Evolutionary conservation across 164 flowering plant genomes (phyloP).

Genomic region (Chimonanthus salicifolius): DNA sequence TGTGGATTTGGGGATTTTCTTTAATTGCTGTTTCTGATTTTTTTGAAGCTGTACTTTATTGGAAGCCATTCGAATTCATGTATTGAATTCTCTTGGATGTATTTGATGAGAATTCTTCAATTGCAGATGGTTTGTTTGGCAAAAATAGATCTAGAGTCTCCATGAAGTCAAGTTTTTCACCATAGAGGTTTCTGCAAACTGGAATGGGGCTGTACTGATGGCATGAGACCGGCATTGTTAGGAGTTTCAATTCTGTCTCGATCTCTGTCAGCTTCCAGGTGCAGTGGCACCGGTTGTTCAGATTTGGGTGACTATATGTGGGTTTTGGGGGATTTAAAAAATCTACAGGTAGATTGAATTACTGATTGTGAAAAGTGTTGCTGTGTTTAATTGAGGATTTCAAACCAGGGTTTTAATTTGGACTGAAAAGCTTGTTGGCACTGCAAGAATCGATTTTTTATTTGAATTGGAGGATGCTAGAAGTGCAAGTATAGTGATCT

Average conservation of each 20-base stretch:
- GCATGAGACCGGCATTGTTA: background rate
- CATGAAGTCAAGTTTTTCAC: background rate
- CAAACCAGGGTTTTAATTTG: too few species aligned
- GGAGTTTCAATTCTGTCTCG: background rate
- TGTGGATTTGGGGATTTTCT: background rate
- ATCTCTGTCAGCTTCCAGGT: background rate
- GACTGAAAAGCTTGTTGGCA: too few species aligned
- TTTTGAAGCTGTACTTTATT: background rate
- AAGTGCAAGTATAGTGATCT: too few species aligned
- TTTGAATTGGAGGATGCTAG: too few species aligned
- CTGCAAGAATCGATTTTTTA: too few species aligned
- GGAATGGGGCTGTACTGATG: background rate
- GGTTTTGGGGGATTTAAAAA: background rate
- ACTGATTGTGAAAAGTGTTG: too few species aligned
- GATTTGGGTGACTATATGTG: background rate
- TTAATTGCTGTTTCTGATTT: background rate
- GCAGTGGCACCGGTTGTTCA: background rate
- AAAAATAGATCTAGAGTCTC: background rate
- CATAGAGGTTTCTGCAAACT: too few species aligned
- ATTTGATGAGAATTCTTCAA: background rate
- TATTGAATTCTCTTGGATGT: background rate
- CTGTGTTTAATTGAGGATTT: too few species aligned
- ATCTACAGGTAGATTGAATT: too few species aligned
- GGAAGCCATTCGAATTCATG: background rate
- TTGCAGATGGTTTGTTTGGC: background rate